These are phyloP conservation scores for Mycena galericulata DNA, from an alignment of 768 basidiomycete genomes.

Conservation along the genomic window DNA sequence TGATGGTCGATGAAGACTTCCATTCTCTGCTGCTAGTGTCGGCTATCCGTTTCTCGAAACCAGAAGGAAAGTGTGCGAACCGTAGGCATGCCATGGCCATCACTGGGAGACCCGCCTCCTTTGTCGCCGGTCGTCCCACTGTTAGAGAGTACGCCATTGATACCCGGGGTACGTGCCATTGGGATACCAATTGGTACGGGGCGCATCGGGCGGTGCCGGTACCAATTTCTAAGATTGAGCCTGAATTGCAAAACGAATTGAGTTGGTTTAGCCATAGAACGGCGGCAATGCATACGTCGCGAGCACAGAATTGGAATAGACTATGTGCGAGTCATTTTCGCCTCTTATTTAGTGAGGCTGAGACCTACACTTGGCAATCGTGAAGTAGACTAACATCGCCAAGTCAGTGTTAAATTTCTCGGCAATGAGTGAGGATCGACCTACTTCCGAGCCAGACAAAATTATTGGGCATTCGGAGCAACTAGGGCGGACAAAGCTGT, in stretches of 20 bases:
- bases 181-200: constrained; percentile 13
- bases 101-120: too few relatives aligned
- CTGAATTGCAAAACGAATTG: not conserved
- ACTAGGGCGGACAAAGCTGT: not conserved
- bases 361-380: constrained; percentile 21
- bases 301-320: constrained; percentile 26
- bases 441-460: constrained; percentile 22
- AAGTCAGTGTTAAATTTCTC: too few relatives aligned
- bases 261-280: not conserved
- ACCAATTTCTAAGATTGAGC: constrained; percentile 29
- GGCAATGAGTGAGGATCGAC: too few relatives aligned
- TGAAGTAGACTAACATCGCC: constrained; percentile 16
- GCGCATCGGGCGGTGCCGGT: constrained; percentile 14
- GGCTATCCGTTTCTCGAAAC: not conserved
- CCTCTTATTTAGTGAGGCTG: not conserved
- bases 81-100: not conserved
- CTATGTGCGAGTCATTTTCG: not conserved
- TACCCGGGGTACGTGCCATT: not conserved
- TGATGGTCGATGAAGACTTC: constrained; percentile 31
- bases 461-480: constrained; percentile 17
- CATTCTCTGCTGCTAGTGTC: constrained; percentile 8
- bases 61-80: not conserved
- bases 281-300: constrained; percentile 12
- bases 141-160: not conserved
- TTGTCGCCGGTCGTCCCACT: not conserved